Percentiles rank a stretch among this genome's conserved stretches.
Evolutionary conservation across 139 green algal species (phyloP).

Genomic region (Chlamydomonas sp.): DNA sequence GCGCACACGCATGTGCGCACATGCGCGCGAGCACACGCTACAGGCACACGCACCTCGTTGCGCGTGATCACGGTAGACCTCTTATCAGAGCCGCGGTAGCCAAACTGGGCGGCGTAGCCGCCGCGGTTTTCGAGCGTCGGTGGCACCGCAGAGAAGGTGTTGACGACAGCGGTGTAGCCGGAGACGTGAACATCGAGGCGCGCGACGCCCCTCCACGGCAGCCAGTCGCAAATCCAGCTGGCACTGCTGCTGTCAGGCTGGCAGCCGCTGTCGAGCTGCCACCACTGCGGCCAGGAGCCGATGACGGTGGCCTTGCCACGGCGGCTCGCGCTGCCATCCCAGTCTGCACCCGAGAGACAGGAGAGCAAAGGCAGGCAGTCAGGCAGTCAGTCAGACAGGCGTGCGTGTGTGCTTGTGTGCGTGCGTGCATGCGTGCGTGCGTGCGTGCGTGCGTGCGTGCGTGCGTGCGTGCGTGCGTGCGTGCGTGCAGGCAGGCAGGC

Average conservation of each 20-base stretch:
- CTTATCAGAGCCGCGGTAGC: conserved; percentile 11
- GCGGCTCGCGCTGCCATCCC: conserved; percentile 35
- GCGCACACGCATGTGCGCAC: no score
- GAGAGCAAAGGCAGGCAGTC: no score
- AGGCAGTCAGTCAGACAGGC: no score
- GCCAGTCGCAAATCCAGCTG: conserved; percentile 37
- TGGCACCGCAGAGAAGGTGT: conserved; percentile 19
- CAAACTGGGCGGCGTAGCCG: conserved; percentile 48
- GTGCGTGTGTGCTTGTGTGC: no score
- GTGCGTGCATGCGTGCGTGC: no score
- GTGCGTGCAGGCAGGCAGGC: no score
- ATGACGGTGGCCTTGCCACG: conserved; percentile 35
- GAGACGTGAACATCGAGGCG: conserved; percentile 48
- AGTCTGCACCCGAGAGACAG: no score
- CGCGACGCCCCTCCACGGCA: conserved; percentile 25
- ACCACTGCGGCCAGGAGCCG: conserved; percentile 44
- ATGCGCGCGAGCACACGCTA: no score
- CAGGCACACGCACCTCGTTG: conserved; percentile 41
- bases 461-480: no score
- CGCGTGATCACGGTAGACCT: conserved; percentile 41
- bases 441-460: no score
- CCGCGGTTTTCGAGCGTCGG: conserved; percentile 15
- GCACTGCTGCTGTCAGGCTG: conserved; percentile 5
- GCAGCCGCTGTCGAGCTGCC: conserved; percentile 37
- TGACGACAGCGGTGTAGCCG: conserved; percentile 34